A percentile compares a stretch with the other conserved stretches of the same genome.
Evolutionary conservation across 2,329 filamentous ascomycete genomes (phyloP).

Genomic region (Rutstroemia sp.): DNA sequence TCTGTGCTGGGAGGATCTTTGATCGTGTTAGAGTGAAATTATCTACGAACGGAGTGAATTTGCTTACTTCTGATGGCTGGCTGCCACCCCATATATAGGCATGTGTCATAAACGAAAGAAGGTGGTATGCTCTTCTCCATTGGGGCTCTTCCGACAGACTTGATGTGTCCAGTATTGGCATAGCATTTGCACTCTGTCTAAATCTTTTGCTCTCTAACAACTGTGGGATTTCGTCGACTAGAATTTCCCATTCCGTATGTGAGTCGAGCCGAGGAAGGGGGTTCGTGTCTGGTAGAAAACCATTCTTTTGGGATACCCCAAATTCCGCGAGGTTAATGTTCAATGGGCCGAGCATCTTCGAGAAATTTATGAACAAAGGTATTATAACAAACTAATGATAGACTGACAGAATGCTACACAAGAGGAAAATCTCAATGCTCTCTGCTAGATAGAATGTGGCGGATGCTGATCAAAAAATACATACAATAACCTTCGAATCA

Average conservation of each 20-base stretch:
- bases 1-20: slow-evolving; percentile 60
- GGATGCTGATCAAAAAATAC: too few species aligned
- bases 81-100: slow-evolving; percentile 86
- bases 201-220: slow-evolving; percentile 59
- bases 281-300: slow-evolving; percentile 68
- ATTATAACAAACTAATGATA: background rate
- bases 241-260: slow-evolving; percentile 72
- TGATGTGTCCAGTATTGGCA: slow-evolving; percentile 65
- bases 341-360: slow-evolving; percentile 21
- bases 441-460: too few species aligned
- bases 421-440: too few species aligned
- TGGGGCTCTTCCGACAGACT: slow-evolving; percentile 57
- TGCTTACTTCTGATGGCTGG: slow-evolving; percentile 58
- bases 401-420: background rate
- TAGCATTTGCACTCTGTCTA: slow-evolving; percentile 50
- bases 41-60: too few species aligned
- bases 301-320: slow-evolving; percentile 31
- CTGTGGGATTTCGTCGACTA: slow-evolving; percentile 59
- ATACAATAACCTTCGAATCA: too few species aligned
- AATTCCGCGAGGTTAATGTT: slow-evolving; percentile 21
- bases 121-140: slow-evolving; percentile 74
- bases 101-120: slow-evolving; percentile 74
- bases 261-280: slow-evolving; percentile 62
- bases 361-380: background rate
- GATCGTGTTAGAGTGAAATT: background rate